phyloP scores from a whole-genome alignment of 306 rosid species.

The Erythrophleum fordii region DNA sequence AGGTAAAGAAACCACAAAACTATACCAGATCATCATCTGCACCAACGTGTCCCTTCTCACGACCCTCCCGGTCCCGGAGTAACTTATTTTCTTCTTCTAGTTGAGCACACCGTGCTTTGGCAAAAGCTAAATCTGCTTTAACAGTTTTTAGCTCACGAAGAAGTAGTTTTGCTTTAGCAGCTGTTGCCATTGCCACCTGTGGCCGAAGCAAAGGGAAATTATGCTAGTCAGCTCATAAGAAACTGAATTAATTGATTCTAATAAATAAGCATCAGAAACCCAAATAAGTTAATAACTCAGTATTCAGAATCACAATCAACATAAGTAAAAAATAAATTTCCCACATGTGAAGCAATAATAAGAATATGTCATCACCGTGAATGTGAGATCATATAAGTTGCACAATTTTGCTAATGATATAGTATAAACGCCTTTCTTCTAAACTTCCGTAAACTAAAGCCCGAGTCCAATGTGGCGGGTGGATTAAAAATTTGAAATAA shows the following conservation, averaged over 20 bases:
- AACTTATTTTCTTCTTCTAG: conserved; percentile 94
- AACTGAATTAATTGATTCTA: neutral
- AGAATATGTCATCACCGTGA: neutral
- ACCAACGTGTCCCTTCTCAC: conserved; percentile 71
- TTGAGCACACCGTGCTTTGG: conserved; percentile 89
- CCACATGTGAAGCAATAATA: conserved; percentile 1
- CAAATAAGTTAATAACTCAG: neutral
- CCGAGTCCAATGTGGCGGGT: neutral
- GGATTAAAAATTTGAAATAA: neutral
- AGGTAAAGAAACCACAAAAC: neutral
- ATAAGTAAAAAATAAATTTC: conserved; percentile 2
- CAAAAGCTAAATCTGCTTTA: conserved; percentile 89
- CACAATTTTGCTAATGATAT: neutral
- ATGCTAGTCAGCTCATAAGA: conserved; percentile 29
- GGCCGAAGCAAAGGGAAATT: conserved; percentile 32
- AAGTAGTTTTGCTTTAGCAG: conserved; percentile 95
- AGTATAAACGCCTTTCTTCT: neutral
- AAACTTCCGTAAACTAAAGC: neutral
- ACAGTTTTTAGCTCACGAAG: conserved; percentile 94
- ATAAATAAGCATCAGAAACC: neutral
- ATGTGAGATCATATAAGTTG: neutral
- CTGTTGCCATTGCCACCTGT: conserved; percentile 99
- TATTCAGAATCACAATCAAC: neutral
- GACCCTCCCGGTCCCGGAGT: conserved; percentile 81
- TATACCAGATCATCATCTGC: conserved; percentile 94